These are phyloP conservation scores for Talaromyces marneffei DNA, from an alignment of 2,329 filamentous ascomycete genomes.

Conservation along the genomic window DNA sequence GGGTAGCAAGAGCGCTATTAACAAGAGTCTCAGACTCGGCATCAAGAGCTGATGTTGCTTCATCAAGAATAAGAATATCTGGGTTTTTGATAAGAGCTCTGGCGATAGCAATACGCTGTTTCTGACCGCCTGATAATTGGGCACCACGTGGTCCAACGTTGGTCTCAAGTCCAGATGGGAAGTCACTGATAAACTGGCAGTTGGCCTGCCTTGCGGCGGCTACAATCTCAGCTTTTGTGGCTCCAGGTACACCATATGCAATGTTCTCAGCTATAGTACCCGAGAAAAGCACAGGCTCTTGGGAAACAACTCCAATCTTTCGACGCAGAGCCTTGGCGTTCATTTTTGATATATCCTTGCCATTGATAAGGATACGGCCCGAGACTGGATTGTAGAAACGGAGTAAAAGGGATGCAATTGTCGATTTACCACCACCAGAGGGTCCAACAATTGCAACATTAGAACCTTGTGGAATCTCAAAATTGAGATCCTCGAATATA, in stretches of 20 bases:
- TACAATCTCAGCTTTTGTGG: conserved; percentile 73
- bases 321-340: conserved; percentile 89
- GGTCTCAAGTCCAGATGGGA: conserved; percentile 92
- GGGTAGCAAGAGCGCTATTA: conserved; percentile 75
- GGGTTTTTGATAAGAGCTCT: conserved; percentile 91
- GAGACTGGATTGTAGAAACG: conserved; percentile 81
- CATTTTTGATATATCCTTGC: conserved; percentile 73
- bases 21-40: conserved; percentile 96
- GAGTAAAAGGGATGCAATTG: conserved; percentile 82
- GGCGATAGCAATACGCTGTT: conserved; percentile 95
- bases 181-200: conserved; percentile 93
- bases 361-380: conserved; percentile 76
- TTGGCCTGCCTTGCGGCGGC: conserved; percentile 86
- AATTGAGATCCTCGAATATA: conserved; percentile 84
- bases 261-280: conserved; percentile 76
- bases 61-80: conserved; percentile 93
- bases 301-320: conserved; percentile 89
- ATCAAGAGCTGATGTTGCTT: conserved; percentile 91
- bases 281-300: conserved; percentile 91
- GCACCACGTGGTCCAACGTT: conserved; percentile 87
- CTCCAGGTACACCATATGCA: conserved; percentile 76
- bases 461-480: conserved; percentile 84
- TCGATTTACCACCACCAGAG: conserved; percentile 93
- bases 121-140: conserved; percentile 91
- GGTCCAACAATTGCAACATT: conserved; percentile 97